Evolutionary conservation across 2,329 filamentous ascomycete genomes (phyloP).

Genomic region (Hymenoscyphus scutula): DNA sequence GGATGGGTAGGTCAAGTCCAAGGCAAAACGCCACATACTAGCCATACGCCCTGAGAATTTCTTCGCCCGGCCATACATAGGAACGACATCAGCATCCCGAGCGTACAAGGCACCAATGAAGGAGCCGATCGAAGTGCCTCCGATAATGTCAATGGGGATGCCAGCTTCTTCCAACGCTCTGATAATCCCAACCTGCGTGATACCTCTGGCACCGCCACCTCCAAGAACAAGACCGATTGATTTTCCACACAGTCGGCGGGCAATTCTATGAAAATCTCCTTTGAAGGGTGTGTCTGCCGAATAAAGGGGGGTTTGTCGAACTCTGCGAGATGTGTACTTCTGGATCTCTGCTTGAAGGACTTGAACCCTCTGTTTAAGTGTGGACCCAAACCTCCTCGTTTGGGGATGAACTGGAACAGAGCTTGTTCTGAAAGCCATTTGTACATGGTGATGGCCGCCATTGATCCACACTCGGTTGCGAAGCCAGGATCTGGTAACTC

Average conservation of each 20-base stretch:
- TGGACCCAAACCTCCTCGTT: slow-evolving; percentile 76
- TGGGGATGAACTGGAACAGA: slow-evolving; percentile 73
- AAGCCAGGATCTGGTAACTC: slow-evolving; percentile 84
- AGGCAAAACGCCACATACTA: slow-evolving; percentile 96
- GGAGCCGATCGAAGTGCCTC: slow-evolving; percentile 92
- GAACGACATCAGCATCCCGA: slow-evolving; percentile 92
- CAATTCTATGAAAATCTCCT: slow-evolving; percentile 92
- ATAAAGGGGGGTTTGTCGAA: slow-evolving; percentile 86
- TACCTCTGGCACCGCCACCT: slow-evolving; percentile 87
- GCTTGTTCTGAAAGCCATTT: slow-evolving; percentile 83
- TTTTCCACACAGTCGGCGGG: slow-evolving; percentile 85
- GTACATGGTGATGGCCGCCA: slow-evolving; percentile 93
- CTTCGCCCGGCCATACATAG: slow-evolving; percentile 94
- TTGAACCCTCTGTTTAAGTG: slow-evolving; percentile 88
- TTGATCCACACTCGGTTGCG: slow-evolving; percentile 97
- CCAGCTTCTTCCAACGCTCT: slow-evolving; percentile 93
- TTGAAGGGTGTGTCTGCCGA: slow-evolving; percentile 91
- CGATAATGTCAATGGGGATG: slow-evolving; percentile 91
- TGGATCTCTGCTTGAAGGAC: slow-evolving; percentile 95
- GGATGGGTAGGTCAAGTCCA: slow-evolving; percentile 94
- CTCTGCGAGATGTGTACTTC: slow-evolving; percentile 91
- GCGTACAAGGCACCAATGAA: slow-evolving; percentile 96
- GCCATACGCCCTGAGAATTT: slow-evolving; percentile 99
- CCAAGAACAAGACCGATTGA: slow-evolving; percentile 92
- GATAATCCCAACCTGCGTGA: slow-evolving; percentile 91